Conservation (phyloP, 129 eudicot species). For the Logfia minima region DNA sequence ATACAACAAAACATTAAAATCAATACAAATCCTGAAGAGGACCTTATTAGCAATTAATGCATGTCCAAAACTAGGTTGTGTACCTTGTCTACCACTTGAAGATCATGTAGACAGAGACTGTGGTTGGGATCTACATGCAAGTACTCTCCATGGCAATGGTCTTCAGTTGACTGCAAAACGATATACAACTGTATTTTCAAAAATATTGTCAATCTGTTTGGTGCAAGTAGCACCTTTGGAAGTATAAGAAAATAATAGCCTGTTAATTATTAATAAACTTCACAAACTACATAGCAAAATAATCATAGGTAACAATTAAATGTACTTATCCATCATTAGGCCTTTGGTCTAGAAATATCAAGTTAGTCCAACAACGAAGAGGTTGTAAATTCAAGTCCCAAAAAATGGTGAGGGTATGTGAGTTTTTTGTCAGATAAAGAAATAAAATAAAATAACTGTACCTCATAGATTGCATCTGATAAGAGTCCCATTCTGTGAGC, state of each 20-base stretch:
- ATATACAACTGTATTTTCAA: not conserved
- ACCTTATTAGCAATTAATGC: not conserved
- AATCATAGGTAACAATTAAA: no score
- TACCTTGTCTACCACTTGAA: constrained; percentile 25
- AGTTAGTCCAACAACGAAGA: no score
- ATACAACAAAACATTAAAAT: constrained; percentile 1
- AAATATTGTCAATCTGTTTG: not conserved
- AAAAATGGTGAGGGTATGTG: no score
- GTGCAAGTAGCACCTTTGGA: not conserved
- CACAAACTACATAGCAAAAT: no score
- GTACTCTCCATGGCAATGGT: constrained; percentile 33
- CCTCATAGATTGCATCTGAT: constrained; percentile 34
- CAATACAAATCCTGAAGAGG: not conserved
- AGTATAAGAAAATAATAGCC: no score
- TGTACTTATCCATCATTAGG: no score
- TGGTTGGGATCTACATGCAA: constrained; percentile 29
- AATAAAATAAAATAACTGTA: not conserved
- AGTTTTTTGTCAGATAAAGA: no score
- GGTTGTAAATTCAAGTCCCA: no score
- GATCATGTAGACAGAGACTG: constrained; percentile 5
- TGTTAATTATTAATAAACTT: no score
- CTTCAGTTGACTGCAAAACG: constrained; percentile 19
- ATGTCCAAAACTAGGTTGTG: not conserved
- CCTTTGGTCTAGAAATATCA: no score
- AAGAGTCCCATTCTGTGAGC: constrained; percentile 32